Percentiles rank a stretch among this genome's conserved stretches.
Evolutionary conservation across 768 basidiomycete species (phyloP).

Genomic region (Suillus placidus): DNA sequence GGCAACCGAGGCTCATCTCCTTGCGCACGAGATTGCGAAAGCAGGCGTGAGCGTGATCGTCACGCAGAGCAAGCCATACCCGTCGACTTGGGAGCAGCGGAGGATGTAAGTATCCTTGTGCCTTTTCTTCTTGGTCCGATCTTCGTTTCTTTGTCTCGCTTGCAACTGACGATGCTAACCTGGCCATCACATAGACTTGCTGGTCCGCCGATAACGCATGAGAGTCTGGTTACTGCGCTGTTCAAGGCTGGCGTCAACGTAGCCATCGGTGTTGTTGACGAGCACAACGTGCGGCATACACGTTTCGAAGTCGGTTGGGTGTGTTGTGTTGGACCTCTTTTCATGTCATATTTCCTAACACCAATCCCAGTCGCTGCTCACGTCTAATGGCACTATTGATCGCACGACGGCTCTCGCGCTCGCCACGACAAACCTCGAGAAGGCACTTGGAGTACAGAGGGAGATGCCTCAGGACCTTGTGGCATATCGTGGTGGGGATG

Average conservation of each 20-base stretch:
- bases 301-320: constrained; percentile 46
- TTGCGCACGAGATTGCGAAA: constrained; percentile 68
- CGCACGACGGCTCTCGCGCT: constrained; percentile 39
- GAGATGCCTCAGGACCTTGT: constrained; percentile 39
- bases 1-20: constrained; percentile 62
- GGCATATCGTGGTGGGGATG: constrained; percentile 41
- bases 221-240: constrained; percentile 57
- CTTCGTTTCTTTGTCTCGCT: not conserved
- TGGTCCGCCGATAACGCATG: constrained; percentile 66
- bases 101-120: constrained; percentile 50
- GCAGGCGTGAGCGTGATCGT: constrained; percentile 74
- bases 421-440: constrained; percentile 45
- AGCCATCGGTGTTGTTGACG: constrained; percentile 51
- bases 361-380: constrained; percentile 38
- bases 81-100: constrained; percentile 62
- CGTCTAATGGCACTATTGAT: constrained; percentile 42
- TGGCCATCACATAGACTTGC: constrained; percentile 45
- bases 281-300: constrained; percentile 34
- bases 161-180: not conserved
- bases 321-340: constrained; percentile 10
- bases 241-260: constrained; percentile 64
- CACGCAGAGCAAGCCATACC: constrained; percentile 62
- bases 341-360: not conserved
- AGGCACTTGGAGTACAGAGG: constrained; percentile 39
- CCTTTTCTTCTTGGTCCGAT: not conserved